Evolutionary conservation across 352 stramenopile species (phyloP), one percentile per base, ranked within the genome.

Genomic region (Hyphochytrium catenoides): DNA sequence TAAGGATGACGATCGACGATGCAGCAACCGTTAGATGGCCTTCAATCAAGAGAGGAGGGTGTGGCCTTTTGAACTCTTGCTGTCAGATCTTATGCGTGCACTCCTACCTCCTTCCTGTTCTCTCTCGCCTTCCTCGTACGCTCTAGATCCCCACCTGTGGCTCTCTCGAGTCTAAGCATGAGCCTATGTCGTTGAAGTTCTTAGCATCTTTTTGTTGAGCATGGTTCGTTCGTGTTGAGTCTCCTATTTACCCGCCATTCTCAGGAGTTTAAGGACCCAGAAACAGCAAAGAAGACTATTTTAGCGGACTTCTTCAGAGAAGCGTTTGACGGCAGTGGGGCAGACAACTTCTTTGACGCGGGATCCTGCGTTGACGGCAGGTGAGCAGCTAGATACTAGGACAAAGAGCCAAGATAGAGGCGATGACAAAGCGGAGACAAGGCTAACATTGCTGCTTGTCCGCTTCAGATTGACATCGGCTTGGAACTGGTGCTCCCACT

Each of bases 401-500:
- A n/a, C n/a, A n/a, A n/a, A n/a, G n/a, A n/a, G n/a, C n/a, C n/a
- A n/a, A n/a, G n/a, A n/a, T n/a, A n/a, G n/a, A n/a, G n/a, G n/a
- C n/a, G n/a, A n/a, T n/a, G n/a, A n/a, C n/a, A n/a, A n/a, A n/a
- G n/a, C n/a, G n/a, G n/a, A n/a, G n/a, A n/a, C n/a, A n/a, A n/a
- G n/a, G n/a, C n/a, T n/a, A n/a, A n/a, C n/a, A n/a, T n/a, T n/a
- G n/a, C n/a, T n/a, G n/a, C n/a, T n/a, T n/a, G n/a, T n/a, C n/a
- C n/a, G n/a, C n/a, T n/a, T n/a, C n/a, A n/a, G 85, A 4, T 70
- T 96, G 34, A 96, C 85, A 22, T 93, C 72, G 26, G 85, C 87
- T 3, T 96, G 87, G 85, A 95, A 96, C 56, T 96, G 85, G 85
- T 96, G 85, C 55, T 92, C 74, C 15, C 74, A 91, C 33, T 52